Base-by-base conservation (phyloP, 2,329 filamentous ascomycete species). In the Penicillium sp. region DNA sequence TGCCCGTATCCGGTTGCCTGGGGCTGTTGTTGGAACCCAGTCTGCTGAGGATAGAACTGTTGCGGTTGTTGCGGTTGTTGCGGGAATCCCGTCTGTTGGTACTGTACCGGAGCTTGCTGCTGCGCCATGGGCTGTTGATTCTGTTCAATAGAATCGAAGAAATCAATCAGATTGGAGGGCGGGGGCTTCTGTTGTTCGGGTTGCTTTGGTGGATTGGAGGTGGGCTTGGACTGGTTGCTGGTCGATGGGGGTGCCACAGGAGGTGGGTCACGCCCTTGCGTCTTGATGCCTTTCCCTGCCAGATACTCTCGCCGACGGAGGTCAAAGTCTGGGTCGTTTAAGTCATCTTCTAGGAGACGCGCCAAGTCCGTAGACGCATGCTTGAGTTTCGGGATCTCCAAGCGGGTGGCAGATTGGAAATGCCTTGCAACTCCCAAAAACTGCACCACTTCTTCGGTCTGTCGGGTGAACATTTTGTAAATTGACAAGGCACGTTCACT, bases 311-410 rank as follows among this genome's bases (percentile, higher is more conserved):
- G 75, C 45, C 92, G 77, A 54, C 96, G 92, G 39, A 89, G 76
- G 54, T 98, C 92, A 55, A 98, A 98, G 62, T 98, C 92, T 2
- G 87, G 81, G 56, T 98, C 92, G 47, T 89, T 82, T 30, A 98
- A 71, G 59, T 98, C 96, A 52, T 98, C 92, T 61, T 96, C 88
- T 16, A 98, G 74, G 39, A 94, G 87, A 16, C 82, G 82, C 11
- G 86, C 85, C 35, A 98, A 68, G 58, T 92, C 94, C 1, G 93
- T 89, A 1, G 92, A 93, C 4, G 92, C 92, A 61, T 98, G 92
- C 69, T 95, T 96, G 50, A 98, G 75, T 69, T 95, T 95, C 7
- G 92, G 92, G 6, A 98, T 93, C 57, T 95, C 87, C 26, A 98
- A 77, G 44, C 90, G 76, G 4, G 92, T 98, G 47, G 89, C 86